phyloP scores from a whole-genome alignment of 768 basidiomycete species.

The Agaricus sinodeliciosus region DNA sequence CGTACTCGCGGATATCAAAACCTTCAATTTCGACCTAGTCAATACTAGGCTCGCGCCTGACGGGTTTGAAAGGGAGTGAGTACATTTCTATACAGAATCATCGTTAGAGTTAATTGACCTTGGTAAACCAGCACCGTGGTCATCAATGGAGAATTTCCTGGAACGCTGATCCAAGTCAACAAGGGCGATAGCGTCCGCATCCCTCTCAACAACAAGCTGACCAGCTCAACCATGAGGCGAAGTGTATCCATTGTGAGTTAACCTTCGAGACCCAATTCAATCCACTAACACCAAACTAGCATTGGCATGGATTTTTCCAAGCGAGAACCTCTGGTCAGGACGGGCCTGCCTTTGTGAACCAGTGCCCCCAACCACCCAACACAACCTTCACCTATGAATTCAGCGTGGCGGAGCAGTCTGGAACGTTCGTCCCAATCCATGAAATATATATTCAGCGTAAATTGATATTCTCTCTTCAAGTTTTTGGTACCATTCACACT shows the following conservation, averaged over 20 bases:
- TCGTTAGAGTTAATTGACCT: not conserved
- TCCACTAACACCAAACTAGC: not conserved
- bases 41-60: conserved; percentile 39
- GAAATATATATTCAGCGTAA: not conserved
- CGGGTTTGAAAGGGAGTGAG: conserved; percentile 25
- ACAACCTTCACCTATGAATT: conserved; percentile 14
- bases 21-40: conserved; percentile 18
- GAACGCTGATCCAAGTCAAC: conserved; percentile 30
- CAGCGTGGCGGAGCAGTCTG: not conserved
- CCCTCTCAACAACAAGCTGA: conserved; percentile 24
- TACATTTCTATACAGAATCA: not conserved
- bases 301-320: conserved; percentile 26
- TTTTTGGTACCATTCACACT: conserved; percentile 16
- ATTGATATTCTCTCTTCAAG: not conserved
- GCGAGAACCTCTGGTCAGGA: conserved; percentile 38
- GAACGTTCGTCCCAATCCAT: conserved; percentile 9
- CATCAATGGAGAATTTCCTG: conserved; percentile 34
- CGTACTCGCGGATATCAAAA: not conserved
- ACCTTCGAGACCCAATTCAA: not conserved
- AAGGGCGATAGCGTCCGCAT: conserved; percentile 30
- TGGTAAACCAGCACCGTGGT: conserved; percentile 22
- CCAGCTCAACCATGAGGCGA: conserved; percentile 26
- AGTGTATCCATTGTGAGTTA: conserved; percentile 22
- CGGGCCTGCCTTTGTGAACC: conserved; percentile 23
- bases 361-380: conserved; percentile 15